phyloP scores from a whole-genome alignment of 306 rosid species.

The Hippophae rhamnoides region DNA sequence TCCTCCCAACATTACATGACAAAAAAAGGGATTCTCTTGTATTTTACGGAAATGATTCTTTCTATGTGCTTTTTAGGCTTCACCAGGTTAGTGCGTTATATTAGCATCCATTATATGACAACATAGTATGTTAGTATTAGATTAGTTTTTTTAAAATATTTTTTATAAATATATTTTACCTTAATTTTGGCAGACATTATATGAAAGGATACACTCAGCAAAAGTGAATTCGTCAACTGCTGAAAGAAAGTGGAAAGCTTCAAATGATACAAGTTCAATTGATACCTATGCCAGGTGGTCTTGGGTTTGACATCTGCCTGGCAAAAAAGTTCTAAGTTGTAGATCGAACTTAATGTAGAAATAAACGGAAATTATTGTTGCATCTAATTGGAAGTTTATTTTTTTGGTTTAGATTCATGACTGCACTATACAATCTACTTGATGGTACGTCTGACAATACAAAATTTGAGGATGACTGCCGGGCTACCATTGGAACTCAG shows the following conservation, averaged over 20 bases:
- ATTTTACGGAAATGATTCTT: slow-evolving; percentile 91
- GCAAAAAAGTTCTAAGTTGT: too few relatives aligned
- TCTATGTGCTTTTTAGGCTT: slow-evolving; percentile 91
- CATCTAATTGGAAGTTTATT: slow-evolving; percentile 1
- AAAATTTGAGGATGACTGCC: slow-evolving; percentile 98
- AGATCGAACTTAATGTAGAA: too few relatives aligned
- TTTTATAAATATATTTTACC: slow-evolving; percentile 16
- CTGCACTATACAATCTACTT: slow-evolving; percentile 82
- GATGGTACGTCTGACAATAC: slow-evolving; percentile 96
- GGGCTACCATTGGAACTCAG: slow-evolving; percentile 92
- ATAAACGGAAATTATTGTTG: too few relatives aligned
- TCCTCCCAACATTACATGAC: slow-evolving; percentile 49
- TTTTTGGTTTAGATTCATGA: slow-evolving; percentile 65
- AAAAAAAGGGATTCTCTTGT: slow-evolving; percentile 54
- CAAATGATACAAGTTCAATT: slow-evolving; percentile 52
- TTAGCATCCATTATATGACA: neutral
- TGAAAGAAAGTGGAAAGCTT: slow-evolving; percentile 87
- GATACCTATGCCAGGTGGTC: slow-evolving; percentile 67
- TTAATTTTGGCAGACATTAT: slow-evolving; percentile 60
- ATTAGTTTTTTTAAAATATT: neutral
- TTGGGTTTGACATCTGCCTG: too few relatives aligned
- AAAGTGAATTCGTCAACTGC: slow-evolving; percentile 78
- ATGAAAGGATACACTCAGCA: slow-evolving; percentile 89
- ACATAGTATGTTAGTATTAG: slow-evolving; percentile 1
- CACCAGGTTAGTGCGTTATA: slow-evolving; percentile 57